Evolutionary conservation across 1,284 basidiomycete genomes (phyloP).

Genomic region (Cryptococcus sp.): DNA sequence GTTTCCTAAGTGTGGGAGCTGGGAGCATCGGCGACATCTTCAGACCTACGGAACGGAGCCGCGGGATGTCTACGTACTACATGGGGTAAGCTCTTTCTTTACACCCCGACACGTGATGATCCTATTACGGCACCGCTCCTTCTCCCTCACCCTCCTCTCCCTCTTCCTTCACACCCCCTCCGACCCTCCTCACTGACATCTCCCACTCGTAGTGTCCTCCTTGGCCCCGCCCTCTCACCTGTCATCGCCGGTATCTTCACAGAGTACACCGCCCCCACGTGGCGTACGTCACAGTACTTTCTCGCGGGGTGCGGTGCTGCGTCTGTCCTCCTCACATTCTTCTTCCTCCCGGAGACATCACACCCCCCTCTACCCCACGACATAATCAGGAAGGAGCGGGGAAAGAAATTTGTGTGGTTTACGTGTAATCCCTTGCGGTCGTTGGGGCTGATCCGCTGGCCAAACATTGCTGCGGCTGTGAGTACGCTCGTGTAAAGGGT

Average conservation of each 20-base stretch:
- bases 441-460: conserved; percentile 58
- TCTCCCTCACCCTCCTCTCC: neutral
- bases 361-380: conserved; percentile 54
- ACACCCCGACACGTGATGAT: no score
- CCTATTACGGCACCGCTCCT: no score
- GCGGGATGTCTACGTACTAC: conserved; percentile 62
- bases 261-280: conserved; percentile 50
- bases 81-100: conserved; percentile 51
- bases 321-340: conserved; percentile 53
- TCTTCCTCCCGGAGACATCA: conserved; percentile 68
- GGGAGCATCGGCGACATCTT: conserved; percentile 65
- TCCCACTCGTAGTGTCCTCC: conserved; percentile 14
- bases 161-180: no score
- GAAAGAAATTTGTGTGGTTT: conserved; percentile 50
- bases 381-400: conserved; percentile 25
- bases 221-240: conserved; percentile 47
- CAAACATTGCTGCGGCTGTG: conserved; percentile 59
- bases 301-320: conserved; percentile 53
- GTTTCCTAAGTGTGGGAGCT: conserved; percentile 59
- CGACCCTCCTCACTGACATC: neutral
- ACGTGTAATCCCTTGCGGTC: conserved; percentile 62
- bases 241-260: conserved; percentile 49
- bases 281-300: conserved; percentile 63
- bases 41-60: conserved; percentile 59
- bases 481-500: conserved; percentile 28